These are phyloP conservation scores for Nakaseomyces delphensis DNA, from an alignment of 1,139 yeast genomes.

Conservation along the genomic window DNA sequence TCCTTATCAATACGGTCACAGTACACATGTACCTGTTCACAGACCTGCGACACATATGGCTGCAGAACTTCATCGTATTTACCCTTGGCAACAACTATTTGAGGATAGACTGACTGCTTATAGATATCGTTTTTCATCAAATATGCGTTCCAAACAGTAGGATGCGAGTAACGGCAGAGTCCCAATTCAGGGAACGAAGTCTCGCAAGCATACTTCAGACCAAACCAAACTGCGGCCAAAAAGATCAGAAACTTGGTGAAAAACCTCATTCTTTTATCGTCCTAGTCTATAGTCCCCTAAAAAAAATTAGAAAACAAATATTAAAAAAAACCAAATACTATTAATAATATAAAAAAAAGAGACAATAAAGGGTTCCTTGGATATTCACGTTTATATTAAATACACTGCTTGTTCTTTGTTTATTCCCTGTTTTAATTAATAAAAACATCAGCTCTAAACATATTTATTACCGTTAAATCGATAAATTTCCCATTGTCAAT, in stretches of 20 bases:
- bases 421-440: too few relatives aligned
- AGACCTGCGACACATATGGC: slow-evolving; percentile 5
- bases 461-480: too few relatives aligned
- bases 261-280: slow-evolving; percentile 2
- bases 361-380: background rate
- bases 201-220: slow-evolving; percentile 6
- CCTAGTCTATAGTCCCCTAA: too few relatives aligned
- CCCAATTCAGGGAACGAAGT: slow-evolving; percentile 1
- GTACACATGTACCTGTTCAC: slow-evolving; percentile 5
- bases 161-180: slow-evolving; percentile 6
- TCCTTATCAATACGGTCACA: slow-evolving; percentile 7
- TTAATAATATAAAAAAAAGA: too few relatives aligned
- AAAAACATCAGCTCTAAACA: too few relatives aligned
- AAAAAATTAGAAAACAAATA: too few relatives aligned
- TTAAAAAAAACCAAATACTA: too few relatives aligned
- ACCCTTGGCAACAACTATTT: slow-evolving; percentile 3
- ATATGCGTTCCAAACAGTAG: slow-evolving; percentile 6
- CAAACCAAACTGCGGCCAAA: slow-evolving; percentile 2
- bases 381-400: too few relatives aligned
- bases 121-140: background rate
- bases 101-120: slow-evolving; percentile 3
- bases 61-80: slow-evolving; percentile 6
- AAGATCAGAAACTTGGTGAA: slow-evolving; percentile 1
- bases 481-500: too few relatives aligned
- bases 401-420: too few relatives aligned